phyloP scores from a whole-genome alignment of 2,329 filamentous ascomycete species.

The Aspergillus hiratsukae region DNA sequence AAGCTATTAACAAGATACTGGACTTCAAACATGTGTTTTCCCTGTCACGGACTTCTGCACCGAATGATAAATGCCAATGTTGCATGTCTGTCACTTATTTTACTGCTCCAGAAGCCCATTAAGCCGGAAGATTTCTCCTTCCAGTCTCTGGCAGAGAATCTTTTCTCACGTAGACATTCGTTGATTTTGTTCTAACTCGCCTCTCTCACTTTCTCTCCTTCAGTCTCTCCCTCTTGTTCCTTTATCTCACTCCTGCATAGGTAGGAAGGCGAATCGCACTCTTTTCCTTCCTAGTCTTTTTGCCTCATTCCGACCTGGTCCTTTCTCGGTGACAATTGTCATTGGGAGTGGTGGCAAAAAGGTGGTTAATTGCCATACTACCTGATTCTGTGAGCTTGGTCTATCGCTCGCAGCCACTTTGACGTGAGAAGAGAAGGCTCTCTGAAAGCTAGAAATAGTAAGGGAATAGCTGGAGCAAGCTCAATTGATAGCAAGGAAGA shows the following conservation, averaged over 20 bases:
- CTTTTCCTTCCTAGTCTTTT: conserved; percentile 12
- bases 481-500: background rate
- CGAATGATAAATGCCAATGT: conserved; percentile 20
- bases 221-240: conserved; percentile 13
- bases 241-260: conserved; percentile 11
- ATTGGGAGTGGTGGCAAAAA: background rate
- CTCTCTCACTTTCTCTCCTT: conserved; percentile 13
- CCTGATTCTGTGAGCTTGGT: background rate
- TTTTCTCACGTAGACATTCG: conserved; percentile 21
- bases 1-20: conserved; percentile 15
- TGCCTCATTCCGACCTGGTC: conserved; percentile 8
- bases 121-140: conserved; percentile 11
- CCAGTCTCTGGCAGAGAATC: conserved; percentile 4
- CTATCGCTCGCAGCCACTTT: no score
- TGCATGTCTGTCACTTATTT: conserved; percentile 14
- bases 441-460: background rate
- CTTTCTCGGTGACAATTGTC: background rate
- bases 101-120: conserved; percentile 13
- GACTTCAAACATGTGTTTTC: conserved; percentile 20
- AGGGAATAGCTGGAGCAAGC: background rate
- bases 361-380: background rate
- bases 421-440: background rate
- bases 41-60: conserved; percentile 13
- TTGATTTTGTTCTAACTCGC: conserved; percentile 18
- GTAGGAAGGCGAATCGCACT: conserved; percentile 19